Conservation (phyloP, 2,329 filamentous ascomycete species). For the Phyllosticta capitalensis region DNA sequence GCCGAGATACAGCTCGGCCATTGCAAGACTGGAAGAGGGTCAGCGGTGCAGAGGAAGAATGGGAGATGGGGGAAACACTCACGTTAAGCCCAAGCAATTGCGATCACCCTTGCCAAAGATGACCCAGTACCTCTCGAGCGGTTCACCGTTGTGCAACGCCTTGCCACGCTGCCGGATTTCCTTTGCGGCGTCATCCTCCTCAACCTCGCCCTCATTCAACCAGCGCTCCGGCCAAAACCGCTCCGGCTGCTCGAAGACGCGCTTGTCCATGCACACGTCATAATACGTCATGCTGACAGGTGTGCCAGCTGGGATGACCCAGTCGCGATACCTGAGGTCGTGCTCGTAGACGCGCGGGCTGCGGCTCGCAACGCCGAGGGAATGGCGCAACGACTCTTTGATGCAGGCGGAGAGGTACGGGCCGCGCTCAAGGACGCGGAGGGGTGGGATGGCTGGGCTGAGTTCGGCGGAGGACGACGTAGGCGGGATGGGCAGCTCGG, state of each 20-base stretch:
- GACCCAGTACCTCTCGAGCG: conserved; percentile 32
- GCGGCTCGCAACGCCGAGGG: conserved; percentile 30
- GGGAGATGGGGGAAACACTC: background rate
- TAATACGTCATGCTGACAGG: conserved; percentile 29
- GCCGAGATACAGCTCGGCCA: background rate
- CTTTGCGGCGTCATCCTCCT: background rate
- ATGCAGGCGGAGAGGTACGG: conserved; percentile 6
- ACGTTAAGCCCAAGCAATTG: conserved; percentile 33
- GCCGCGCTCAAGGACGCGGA: background rate
- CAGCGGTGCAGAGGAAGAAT: background rate
- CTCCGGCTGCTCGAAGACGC: conserved; percentile 27
- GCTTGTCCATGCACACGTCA: conserved; percentile 26
- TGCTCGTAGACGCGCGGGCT: background rate
- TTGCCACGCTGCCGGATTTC: conserved; percentile 2
- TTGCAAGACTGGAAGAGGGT: background rate
- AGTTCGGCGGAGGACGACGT: background rate
- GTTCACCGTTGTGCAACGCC: conserved; percentile 21
- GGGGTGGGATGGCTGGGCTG: background rate
- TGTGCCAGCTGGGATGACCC: conserved; percentile 24
- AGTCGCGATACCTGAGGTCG: conserved; percentile 17
- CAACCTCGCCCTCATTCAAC: conserved; percentile 17
- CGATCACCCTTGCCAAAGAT: conserved; percentile 34
- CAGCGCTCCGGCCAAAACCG: conserved; percentile 33
- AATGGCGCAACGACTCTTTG: conserved; percentile 26
- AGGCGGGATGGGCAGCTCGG: background rate